These are phyloP conservation scores for Gynostemma pentaphyllum DNA, from an alignment of 306 rosid genomes.

Conservation along the genomic window DNA sequence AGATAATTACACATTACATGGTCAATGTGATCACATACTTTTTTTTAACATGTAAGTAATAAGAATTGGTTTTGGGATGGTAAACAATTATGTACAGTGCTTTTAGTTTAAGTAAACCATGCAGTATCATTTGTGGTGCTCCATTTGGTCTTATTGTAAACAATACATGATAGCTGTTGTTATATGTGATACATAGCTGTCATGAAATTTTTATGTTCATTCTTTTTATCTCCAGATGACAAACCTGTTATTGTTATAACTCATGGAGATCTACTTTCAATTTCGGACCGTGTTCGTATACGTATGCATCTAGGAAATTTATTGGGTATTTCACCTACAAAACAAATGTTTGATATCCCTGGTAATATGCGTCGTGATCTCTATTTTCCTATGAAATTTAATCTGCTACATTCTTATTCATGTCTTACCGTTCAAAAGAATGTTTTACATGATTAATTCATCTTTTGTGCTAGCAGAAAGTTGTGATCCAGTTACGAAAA, in stretches of 20 bases:
- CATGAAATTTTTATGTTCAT: neutral
- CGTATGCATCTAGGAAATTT: constrained; percentile 50
- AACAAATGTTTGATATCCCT: constrained; percentile 83
- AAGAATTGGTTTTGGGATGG: neutral
- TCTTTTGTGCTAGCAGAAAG: constrained; percentile 32
- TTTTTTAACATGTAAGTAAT: neutral
- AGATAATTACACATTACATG: too few relatives aligned
- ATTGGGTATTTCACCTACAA: constrained; percentile 59
- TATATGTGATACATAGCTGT: neutral
- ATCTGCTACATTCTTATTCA: constrained; percentile 1
- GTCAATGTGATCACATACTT: too few relatives aligned
- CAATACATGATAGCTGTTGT: neutral
- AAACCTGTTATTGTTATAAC: constrained; percentile 68
- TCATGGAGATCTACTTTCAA: constrained; percentile 83
- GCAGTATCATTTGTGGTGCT: neutral
- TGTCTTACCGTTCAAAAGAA: too few relatives aligned
- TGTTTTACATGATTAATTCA: too few relatives aligned
- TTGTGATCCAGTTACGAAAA: constrained; percentile 36
- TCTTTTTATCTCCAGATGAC: constrained; percentile 47
- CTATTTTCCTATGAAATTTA: neutral
- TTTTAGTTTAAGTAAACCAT: neutral
- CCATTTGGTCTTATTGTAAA: neutral
- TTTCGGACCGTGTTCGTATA: constrained; percentile 46
- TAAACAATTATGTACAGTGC: neutral
- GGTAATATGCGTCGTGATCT: constrained; percentile 24